Percentiles rank a stretch among this genome's conserved stretches.
These are phyloP conservation scores for Blastomyces gilchristii DNA, from an alignment of 2,329 filamentous ascomycete genomes.

Conservation along the genomic window DNA sequence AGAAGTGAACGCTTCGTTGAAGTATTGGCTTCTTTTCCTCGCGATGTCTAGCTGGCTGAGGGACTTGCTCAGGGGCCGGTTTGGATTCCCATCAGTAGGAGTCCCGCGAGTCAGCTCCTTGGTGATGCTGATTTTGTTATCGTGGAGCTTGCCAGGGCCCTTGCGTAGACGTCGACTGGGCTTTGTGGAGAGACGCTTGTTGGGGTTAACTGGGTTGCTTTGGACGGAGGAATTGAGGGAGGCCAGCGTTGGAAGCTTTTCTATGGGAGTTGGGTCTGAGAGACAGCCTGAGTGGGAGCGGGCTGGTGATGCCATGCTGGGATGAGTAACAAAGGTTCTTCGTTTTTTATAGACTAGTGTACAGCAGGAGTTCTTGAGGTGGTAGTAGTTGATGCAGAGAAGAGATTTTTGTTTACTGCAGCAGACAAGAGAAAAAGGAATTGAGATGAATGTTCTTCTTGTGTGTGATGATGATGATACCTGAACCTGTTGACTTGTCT, in stretches of 20 bases:
- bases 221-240: not conserved
- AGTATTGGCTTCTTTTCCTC: constrained; percentile 31
- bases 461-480: no score
- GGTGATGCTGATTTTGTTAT: constrained; percentile 9
- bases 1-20: constrained; percentile 30
- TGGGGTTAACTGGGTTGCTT: not conserved
- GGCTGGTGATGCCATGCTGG: not conserved
- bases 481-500: no score
- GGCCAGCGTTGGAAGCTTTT: not conserved
- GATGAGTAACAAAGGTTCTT: not conserved
- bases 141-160: not conserved
- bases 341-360: not conserved
- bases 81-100: constrained; percentile 11
- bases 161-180: not conserved
- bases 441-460: not conserved
- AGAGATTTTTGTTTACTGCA: not conserved
- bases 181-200: not conserved
- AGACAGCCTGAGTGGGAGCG: not conserved
- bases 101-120: constrained; percentile 12
- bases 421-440: not conserved
- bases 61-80: constrained; percentile 8
- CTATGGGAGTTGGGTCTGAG: constrained; percentile 1
- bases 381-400: not conserved
- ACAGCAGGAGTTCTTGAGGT: not conserved
- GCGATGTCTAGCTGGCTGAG: constrained; percentile 19